Evolutionary conservation across 2,329 filamentous ascomycete genomes (phyloP).

Genomic region (Botrytis squamosa): DNA sequence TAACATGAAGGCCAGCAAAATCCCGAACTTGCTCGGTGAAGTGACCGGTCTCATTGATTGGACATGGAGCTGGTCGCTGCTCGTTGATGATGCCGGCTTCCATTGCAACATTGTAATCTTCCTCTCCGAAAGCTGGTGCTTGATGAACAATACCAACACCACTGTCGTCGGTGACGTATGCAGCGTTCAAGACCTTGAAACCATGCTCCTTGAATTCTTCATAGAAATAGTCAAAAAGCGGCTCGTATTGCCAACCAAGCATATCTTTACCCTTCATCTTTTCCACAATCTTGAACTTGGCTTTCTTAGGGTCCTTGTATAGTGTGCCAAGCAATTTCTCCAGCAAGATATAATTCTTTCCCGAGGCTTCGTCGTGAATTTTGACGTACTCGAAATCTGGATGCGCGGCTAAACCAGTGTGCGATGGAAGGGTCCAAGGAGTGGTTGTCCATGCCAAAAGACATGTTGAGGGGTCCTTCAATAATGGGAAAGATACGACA

Average conservation of each 20-base stretch:
- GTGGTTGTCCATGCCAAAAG: slow-evolving; percentile 55
- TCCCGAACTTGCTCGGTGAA: slow-evolving; percentile 77
- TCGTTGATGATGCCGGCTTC: slow-evolving; percentile 75
- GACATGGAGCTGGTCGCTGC: slow-evolving; percentile 78
- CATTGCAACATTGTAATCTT: slow-evolving; percentile 85
- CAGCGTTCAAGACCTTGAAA: slow-evolving; percentile 79
- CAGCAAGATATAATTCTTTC: slow-evolving; percentile 81
- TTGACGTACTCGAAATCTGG: slow-evolving; percentile 86
- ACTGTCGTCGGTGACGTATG: slow-evolving; percentile 84
- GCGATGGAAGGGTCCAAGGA: slow-evolving; percentile 78
- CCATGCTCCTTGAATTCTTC: slow-evolving; percentile 83
- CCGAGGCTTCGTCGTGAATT: slow-evolving; percentile 76
- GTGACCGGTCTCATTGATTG: slow-evolving; percentile 78
- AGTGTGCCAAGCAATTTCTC: slow-evolving; percentile 78
- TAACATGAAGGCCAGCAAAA: slow-evolving; percentile 85
- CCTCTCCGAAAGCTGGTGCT: slow-evolving; percentile 89
- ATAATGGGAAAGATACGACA: slow-evolving; percentile 81
- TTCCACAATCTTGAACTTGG: slow-evolving; percentile 80
- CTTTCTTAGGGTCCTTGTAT: slow-evolving; percentile 95
- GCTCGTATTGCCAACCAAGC: slow-evolving; percentile 78
- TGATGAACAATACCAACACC: slow-evolving; percentile 95
- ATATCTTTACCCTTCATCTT: slow-evolving; percentile 82
- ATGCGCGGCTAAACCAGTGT: slow-evolving; percentile 73
- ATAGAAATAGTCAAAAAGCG: slow-evolving; percentile 86
- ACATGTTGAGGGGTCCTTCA: slow-evolving; percentile 71